Conservation (phyloP, 768 basidiomycete species). For the Tylopilus cervinicoccineus region DNA sequence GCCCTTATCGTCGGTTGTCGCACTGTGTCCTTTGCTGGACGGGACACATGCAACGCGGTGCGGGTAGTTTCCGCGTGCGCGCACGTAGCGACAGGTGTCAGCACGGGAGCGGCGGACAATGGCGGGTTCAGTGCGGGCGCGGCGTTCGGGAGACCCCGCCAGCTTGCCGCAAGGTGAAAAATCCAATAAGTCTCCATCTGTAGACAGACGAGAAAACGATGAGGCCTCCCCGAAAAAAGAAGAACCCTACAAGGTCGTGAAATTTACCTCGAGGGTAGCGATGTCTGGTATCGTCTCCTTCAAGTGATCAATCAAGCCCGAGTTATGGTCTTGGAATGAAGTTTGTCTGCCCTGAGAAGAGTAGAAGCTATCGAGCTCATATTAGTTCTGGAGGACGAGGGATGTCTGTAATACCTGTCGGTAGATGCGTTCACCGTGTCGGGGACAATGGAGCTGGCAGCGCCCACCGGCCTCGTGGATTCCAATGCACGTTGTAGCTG, state of each 20-base stretch:
- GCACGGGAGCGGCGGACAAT: conserved; percentile 42
- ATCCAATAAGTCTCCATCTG: conserved; percentile 88
- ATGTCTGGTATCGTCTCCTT: conserved; percentile 47
- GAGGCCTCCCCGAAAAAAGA: not conserved
- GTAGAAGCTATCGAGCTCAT: conserved; percentile 56
- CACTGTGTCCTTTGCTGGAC: not conserved
- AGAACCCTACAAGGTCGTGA: not conserved
- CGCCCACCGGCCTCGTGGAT: conserved; percentile 40
- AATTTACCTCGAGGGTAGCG: conserved; percentile 63
- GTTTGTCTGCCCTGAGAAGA: conserved; percentile 83
- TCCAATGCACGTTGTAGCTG: conserved; percentile 48
- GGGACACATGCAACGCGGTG: not conserved
- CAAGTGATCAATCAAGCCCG: conserved; percentile 54
- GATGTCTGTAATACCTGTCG: conserved; percentile 55
- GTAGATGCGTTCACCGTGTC: conserved; percentile 69
- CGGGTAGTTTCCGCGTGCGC: conserved; percentile 8
- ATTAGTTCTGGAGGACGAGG: conserved; percentile 4
- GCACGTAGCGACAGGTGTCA: conserved; percentile 20
- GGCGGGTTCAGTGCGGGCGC: conserved; percentile 34
- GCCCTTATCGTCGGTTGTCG: conserved; percentile 50
- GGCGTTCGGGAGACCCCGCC: conserved; percentile 39
- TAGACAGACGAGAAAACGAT: not conserved
- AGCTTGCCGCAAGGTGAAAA: conserved; percentile 72
- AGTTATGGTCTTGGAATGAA: conserved; percentile 74
- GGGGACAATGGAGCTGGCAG: conserved; percentile 36